phyloP scores from a whole-genome alignment of 176 grass and related monocot species.

The Saccharum officinarum region DNA sequence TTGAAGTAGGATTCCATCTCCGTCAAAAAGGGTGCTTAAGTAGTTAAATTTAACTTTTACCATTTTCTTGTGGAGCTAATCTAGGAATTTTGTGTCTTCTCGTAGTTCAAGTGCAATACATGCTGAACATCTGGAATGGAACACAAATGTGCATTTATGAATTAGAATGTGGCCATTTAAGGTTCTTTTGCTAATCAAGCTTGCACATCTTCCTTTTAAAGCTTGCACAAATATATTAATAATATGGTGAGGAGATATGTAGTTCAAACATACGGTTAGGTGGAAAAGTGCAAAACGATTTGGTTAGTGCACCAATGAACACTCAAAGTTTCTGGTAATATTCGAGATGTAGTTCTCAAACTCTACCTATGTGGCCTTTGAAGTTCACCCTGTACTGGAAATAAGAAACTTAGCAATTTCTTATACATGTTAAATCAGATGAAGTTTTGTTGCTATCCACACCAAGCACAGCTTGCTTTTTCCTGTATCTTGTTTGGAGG shows the following conservation, averaged over 20 bases:
- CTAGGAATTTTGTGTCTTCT: neutral
- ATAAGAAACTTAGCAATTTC: neutral
- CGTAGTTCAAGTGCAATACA: neutral
- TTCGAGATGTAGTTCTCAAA: neutral
- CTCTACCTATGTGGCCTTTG: neutral
- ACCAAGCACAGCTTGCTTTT: neutral
- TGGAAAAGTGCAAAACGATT: neutral
- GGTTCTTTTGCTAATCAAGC: neutral
- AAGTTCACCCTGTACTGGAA: neutral
- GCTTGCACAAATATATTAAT: too few species aligned
- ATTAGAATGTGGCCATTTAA: neutral
- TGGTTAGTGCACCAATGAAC: neutral
- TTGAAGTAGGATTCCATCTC: slow-evolving; percentile 15
- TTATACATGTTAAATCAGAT: neutral
- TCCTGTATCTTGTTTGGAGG: neutral
- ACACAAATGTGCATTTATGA: neutral
- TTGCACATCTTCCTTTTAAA: neutral
- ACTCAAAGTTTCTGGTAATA: neutral
- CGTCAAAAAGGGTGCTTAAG: neutral
- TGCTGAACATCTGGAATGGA: neutral
- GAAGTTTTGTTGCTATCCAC: neutral
- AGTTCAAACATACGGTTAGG: neutral
- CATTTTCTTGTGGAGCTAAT: neutral
- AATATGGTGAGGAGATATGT: neutral
- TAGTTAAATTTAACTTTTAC: neutral